Conservation (phyloP, 176 grass and related monocot genomes). For the Poa annua region DNA sequence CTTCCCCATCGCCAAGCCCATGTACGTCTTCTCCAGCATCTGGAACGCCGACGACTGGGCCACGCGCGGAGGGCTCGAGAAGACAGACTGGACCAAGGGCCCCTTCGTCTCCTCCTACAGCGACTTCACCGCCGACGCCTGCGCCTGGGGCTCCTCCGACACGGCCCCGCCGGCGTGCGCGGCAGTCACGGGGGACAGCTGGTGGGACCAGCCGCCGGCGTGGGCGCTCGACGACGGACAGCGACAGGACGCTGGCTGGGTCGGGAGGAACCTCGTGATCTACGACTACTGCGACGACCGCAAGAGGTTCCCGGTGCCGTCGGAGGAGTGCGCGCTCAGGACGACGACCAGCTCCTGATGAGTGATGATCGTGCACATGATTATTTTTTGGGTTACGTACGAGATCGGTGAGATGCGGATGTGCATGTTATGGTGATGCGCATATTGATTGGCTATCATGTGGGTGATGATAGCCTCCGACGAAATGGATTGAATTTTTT, state of each 20-base stretch:
- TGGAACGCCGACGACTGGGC: constrained; percentile 99
- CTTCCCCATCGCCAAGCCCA: constrained; percentile 81
- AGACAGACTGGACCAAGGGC: constrained; percentile 83
- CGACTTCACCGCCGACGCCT: constrained; percentile 82
- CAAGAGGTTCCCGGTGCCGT: constrained; percentile 57
- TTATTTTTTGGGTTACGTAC: background rate
- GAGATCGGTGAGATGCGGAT: background rate
- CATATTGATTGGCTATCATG: constrained; percentile 1
- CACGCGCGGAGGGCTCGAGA: constrained; percentile 86
- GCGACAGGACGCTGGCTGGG: constrained; percentile 67
- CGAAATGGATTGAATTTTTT: background rate
- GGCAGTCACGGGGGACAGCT: constrained; percentile 50
- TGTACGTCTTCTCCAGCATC: constrained; percentile 99
- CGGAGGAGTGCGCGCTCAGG: constrained; percentile 68
- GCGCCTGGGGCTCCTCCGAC: constrained; percentile 47
- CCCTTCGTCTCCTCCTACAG: constrained; percentile 95
- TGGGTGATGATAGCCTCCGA: background rate
- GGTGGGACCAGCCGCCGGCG: constrained; percentile 92
- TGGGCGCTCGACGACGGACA: constrained; percentile 72
- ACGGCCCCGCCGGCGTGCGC: constrained; percentile 50
- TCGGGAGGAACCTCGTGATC: constrained; percentile 73
- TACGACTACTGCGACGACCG: constrained; percentile 96
- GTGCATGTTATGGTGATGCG: constrained; percentile 1
- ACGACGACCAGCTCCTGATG: constrained; percentile 8
- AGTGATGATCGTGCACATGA: background rate